Percentiles rank a stretch among this genome's conserved stretches.
These are phyloP conservation scores for Daldinia eschscholtzii DNA, from an alignment of 2,329 filamentous ascomycete species.

Conservation along the genomic window DNA sequence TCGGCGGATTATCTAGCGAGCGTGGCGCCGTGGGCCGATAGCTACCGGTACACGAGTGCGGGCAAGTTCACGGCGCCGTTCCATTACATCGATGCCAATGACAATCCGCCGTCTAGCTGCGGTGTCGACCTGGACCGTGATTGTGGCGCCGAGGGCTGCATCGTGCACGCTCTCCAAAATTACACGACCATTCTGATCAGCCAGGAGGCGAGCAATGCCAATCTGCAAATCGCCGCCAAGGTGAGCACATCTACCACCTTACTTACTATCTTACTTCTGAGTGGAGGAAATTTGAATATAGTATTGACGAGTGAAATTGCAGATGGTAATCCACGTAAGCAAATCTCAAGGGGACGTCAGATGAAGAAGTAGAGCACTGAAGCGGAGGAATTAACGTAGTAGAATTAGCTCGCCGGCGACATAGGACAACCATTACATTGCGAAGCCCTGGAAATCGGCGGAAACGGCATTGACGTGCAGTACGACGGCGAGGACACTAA, in stretches of 20 bases:
- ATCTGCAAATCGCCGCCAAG: conserved; percentile 57
- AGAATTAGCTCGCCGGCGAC: conserved; percentile 63
- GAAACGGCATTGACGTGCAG: conserved; percentile 67
- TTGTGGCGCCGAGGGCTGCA: conserved; percentile 72
- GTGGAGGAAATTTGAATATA: too few relatives aligned
- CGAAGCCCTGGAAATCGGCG: conserved; percentile 65
- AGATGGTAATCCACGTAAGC: conserved; percentile 53
- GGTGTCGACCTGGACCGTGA: conserved; percentile 70
- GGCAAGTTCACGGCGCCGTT: conserved; percentile 61
- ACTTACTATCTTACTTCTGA: neutral
- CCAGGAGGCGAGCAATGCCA: conserved; percentile 46
- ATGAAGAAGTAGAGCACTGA: neutral
- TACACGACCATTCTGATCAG: conserved; percentile 52
- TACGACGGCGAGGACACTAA: conserved; percentile 67
- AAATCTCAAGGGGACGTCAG: conserved; percentile 12
- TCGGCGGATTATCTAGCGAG: conserved; percentile 62
- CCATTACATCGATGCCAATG: conserved; percentile 73
- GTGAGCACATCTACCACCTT: conserved; percentile 31
- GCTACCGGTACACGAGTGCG: conserved; percentile 59
- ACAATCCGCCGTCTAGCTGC: conserved; percentile 69
- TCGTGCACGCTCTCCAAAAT: conserved; percentile 66
- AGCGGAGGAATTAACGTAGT: conserved; percentile 49
- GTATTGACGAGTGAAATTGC: conserved; percentile 16
- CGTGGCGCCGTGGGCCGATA: conserved; percentile 66
- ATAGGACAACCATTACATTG: conserved; percentile 68